Conservation (phyloP, 2,329 filamentous ascomycete genomes). For the Dothideomycetes sp. region DNA sequence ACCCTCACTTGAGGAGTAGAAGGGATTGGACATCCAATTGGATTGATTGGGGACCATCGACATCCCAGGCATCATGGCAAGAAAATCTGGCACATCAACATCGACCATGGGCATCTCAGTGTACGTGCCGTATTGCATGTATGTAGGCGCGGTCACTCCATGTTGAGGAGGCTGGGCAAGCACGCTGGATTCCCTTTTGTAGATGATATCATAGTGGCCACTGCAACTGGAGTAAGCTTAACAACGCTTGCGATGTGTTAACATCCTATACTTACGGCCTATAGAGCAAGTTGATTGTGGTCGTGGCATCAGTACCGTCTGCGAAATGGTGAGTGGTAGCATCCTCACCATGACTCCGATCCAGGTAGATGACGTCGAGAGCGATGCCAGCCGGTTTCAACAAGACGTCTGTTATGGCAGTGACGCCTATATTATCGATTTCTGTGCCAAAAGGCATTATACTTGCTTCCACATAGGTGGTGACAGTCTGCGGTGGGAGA, state of each 20-base stretch:
- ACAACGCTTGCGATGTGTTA: slow-evolving; percentile 12
- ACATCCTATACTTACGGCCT: slow-evolving; percentile 41
- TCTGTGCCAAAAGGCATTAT: slow-evolving; percentile 70
- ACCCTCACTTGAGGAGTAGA: slow-evolving; percentile 3
- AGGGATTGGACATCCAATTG: slow-evolving; percentile 7
- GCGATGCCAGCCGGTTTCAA: slow-evolving; percentile 68
- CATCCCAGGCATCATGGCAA: slow-evolving; percentile 36
- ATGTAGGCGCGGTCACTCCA: slow-evolving; percentile 18
- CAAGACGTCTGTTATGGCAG: slow-evolving; percentile 64
- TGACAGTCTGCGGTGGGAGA: slow-evolving; percentile 46
- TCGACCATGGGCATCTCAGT: slow-evolving; percentile 16
- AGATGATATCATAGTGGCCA: slow-evolving; percentile 91
- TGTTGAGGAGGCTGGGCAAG: slow-evolving; percentile 17
- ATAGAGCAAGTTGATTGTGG: slow-evolving; percentile 49
- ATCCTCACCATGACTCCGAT: slow-evolving; percentile 66
- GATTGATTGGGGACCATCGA: slow-evolving; percentile 19
- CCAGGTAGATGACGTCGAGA: slow-evolving; percentile 83
- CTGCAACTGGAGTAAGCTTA: slow-evolving; percentile 24
- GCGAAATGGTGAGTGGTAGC: slow-evolving; percentile 62
- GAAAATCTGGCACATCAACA: slow-evolving; percentile 25
- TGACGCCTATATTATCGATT: slow-evolving; percentile 83
- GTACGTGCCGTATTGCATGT: slow-evolving; percentile 19
- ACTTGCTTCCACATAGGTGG: slow-evolving; percentile 56
- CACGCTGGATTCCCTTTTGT: slow-evolving; percentile 50
- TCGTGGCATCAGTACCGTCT: slow-evolving; percentile 25